phyloP scores from a whole-genome alignment of 2,329 filamentous ascomycete genomes.

The Beauveria rudraprayagi region DNA sequence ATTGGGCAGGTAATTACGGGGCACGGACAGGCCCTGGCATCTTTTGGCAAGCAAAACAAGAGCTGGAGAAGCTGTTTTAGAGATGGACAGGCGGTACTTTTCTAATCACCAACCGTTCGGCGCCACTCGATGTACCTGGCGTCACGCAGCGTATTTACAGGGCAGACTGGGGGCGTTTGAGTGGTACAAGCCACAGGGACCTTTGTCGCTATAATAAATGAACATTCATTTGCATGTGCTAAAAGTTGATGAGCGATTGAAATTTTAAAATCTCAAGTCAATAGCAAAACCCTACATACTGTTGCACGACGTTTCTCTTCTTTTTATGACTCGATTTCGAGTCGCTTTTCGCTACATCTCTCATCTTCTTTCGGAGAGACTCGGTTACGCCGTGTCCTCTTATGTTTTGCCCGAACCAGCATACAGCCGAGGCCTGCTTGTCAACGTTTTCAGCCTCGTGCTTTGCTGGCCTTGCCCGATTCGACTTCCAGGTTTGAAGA shows the following conservation, averaged over 20 bases:
- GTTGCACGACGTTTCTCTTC: not conserved
- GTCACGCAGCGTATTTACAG: too few species aligned
- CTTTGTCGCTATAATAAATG: not conserved
- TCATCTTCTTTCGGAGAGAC: not conserved
- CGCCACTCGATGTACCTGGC: too few species aligned
- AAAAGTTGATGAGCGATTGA: not conserved
- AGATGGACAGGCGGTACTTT: too few species aligned
- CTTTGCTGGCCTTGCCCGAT: too few species aligned
- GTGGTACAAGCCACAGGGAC: not conserved
- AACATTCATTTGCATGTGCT: not conserved
- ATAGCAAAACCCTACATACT: not conserved
- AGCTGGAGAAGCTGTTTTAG: too few species aligned
- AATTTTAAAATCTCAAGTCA: too few species aligned
- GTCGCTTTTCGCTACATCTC: not conserved
- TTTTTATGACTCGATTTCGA: not conserved
- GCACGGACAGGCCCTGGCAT: too few species aligned
- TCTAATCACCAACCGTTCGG: too few species aligned
- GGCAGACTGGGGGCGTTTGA: not conserved
- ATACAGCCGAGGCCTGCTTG: conserved; percentile 1
- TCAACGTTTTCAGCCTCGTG: not conserved
- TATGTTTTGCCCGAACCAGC: not conserved
- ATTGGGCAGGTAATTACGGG: not conserved
- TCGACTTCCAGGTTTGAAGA: too few species aligned
- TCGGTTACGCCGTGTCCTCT: not conserved
- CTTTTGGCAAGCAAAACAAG: too few species aligned